These are phyloP conservation scores for Zygosaccharomyces kombuchaensis DNA, from an alignment of 805 yeast genomes.

Conservation along the genomic window DNA sequence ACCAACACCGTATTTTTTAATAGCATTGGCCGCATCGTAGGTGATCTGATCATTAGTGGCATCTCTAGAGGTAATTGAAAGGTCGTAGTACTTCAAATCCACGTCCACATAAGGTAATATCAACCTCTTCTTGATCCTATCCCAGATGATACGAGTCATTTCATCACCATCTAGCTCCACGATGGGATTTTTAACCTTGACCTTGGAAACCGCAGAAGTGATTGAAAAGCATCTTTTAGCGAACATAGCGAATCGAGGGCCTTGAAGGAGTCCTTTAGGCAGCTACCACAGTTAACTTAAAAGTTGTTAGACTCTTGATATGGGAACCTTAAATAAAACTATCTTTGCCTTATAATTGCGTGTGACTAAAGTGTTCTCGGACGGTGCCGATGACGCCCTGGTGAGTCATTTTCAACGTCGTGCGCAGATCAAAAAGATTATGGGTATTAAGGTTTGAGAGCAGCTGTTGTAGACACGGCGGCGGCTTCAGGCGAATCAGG, in stretches of 20 bases:
- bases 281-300: not conserved
- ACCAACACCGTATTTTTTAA: slow-evolving; percentile 70
- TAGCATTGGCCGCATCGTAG: slow-evolving; percentile 74
- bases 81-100: slow-evolving; percentile 72
- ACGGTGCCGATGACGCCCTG: slow-evolving; percentile 4
- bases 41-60: slow-evolving; percentile 69
- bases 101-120: slow-evolving; percentile 66
- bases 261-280: not conserved
- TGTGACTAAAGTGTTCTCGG: not conserved
- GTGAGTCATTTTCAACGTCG: not conserved
- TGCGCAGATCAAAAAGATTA: not conserved
- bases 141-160: slow-evolving; percentile 84
- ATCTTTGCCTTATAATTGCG: not conserved
- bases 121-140: slow-evolving; percentile 61
- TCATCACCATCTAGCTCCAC: slow-evolving; percentile 85
- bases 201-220: slow-evolving; percentile 41
- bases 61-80: slow-evolving; percentile 65
- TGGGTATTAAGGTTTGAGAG: not conserved
- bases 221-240: slow-evolving; percentile 29
- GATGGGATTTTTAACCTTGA: slow-evolving; percentile 66
- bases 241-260: slow-evolving; percentile 12
- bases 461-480: too few species aligned
- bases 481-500: not conserved
- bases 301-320: not conserved
- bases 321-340: slow-evolving; percentile 8